Percentiles rank a stretch among this genome's conserved stretches.
These are phyloP conservation scores for Geosmithia morbida DNA, from an alignment of 2,329 filamentous ascomycete species.

Conservation along the genomic window DNA sequence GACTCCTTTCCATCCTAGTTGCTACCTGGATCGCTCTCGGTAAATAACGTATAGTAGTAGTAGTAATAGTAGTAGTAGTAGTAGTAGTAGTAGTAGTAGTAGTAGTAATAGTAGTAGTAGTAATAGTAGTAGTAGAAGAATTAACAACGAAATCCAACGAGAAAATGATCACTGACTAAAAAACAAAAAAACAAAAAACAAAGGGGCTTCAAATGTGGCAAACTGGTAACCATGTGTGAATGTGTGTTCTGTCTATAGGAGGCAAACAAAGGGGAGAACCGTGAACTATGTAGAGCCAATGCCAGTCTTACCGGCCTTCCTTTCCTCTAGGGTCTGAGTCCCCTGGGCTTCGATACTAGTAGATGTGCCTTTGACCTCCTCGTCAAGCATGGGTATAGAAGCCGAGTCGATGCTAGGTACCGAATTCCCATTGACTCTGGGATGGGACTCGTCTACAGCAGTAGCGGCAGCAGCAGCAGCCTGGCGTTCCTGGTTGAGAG, in stretches of 20 bases:
- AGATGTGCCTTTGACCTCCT: slow-evolving; percentile 16
- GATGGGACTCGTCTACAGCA: too few relatives aligned
- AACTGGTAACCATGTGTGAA: neutral
- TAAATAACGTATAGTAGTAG: too few relatives aligned
- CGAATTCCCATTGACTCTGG: neutral
- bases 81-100: neutral
- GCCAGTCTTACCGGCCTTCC: slow-evolving; percentile 18
- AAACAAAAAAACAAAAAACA: neutral
- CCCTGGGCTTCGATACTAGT: slow-evolving; percentile 31
- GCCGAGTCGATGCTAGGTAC: slow-evolving; percentile 25
- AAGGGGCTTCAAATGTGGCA: neutral
- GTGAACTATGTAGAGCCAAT: neutral
- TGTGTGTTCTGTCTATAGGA: neutral
- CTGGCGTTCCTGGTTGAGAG: neutral
- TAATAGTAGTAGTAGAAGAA: neutral
- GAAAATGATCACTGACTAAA: neutral
- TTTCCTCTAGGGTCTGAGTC: slow-evolving; percentile 31
- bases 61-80: neutral
- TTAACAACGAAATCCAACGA: neutral
- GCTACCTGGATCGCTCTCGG: neutral
- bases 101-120: neutral
- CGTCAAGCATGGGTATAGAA: slow-evolving; percentile 42
- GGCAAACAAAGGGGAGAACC: neutral
- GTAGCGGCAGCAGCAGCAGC: neutral
- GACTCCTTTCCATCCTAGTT: neutral